Evolutionary conservation across 106 monocot species (phyloP), one percentile per base, ranked within the genome.

Genomic region (Hemerocallis citrina): DNA sequence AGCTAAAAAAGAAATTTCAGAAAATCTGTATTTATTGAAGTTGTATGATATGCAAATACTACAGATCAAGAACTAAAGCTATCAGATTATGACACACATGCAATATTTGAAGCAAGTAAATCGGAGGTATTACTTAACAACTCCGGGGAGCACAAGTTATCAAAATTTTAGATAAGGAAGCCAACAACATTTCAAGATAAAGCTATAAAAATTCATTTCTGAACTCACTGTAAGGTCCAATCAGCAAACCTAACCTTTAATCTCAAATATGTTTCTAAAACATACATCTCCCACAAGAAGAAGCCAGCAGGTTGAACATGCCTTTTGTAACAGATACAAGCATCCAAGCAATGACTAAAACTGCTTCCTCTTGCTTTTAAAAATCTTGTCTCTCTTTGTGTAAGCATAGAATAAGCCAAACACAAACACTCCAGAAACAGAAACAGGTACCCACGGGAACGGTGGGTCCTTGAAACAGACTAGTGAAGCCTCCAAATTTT

Each of bases 391-490:
- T 49, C 75, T 96, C 78, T 91, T 90, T 1, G 71, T 34, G 59
- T 84, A 83, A 36, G 68, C 47, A 72, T 83, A 95, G 49, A 86
- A 72, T 61, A 90, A 84, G 57, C 81, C 87, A 42, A 84, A 62
- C 63, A 87, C 30, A 84, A 84, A 64, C 7, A 74, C 64, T 8
- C 57, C 78, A 59, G 70, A 56, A 42, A 81, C 16, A 14, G 78
- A 84, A 60, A 61, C 86, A 11, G 90, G 70, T 45, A 38, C 67
- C 91, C 87, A 96, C 6, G 95, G 95, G 64, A 96, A 87, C 27
- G 95, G 90, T 54, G 95, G 95, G 63, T 96, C 95, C 52, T 78
- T 78, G 76, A 96, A 96, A 73, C 95, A 96, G 57, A 79, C 74
- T 16, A 96, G 47, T 30, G 86, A 83, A 54, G 95, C 90, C 68